Conservation (phyloP, 208 protist genomes). For the Balamuthia mandrillaris region DNA sequence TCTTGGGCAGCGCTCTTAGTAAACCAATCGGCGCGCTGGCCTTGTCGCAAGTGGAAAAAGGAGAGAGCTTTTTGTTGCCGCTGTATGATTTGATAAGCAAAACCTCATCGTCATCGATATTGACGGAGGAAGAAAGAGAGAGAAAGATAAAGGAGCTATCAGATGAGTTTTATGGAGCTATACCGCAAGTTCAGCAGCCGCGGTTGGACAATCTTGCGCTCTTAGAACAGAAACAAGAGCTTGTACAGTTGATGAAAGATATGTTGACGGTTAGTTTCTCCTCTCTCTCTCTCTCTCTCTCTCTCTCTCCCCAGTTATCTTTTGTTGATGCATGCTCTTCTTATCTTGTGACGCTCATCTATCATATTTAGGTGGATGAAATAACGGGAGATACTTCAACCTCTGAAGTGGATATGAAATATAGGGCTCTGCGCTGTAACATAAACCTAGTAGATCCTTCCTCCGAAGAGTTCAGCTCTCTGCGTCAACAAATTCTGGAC, state of each 20-base stretch:
- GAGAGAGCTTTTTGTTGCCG: background rate
- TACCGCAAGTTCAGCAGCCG: background rate
- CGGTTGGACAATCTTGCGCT: background rate
- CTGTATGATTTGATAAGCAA: background rate
- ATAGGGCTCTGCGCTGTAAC: background rate
- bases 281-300: background rate
- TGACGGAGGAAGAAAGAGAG: background rate
- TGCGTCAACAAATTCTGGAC: background rate
- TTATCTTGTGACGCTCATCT: background rate
- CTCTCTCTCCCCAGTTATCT: background rate
- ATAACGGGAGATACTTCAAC: background rate
- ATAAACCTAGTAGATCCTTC: background rate
- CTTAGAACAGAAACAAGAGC: background rate
- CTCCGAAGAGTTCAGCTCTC: background rate
- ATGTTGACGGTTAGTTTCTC: background rate
- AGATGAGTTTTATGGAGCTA: background rate
- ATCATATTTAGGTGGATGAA: background rate
- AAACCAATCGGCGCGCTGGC: background rate
- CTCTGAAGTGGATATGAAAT: background rate
- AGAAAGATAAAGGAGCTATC: background rate
- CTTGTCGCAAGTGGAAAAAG: background rate
- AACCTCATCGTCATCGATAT: background rate
- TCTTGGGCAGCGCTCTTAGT: background rate
- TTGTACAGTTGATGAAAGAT: constrained; percentile 2
- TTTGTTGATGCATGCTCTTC: background rate